Percentiles rank a stretch among this genome's conserved stretches.
phyloP scores from a whole-genome alignment of 1,284 basidiomycete species.

The Rhodotorula glutinis region DNA sequence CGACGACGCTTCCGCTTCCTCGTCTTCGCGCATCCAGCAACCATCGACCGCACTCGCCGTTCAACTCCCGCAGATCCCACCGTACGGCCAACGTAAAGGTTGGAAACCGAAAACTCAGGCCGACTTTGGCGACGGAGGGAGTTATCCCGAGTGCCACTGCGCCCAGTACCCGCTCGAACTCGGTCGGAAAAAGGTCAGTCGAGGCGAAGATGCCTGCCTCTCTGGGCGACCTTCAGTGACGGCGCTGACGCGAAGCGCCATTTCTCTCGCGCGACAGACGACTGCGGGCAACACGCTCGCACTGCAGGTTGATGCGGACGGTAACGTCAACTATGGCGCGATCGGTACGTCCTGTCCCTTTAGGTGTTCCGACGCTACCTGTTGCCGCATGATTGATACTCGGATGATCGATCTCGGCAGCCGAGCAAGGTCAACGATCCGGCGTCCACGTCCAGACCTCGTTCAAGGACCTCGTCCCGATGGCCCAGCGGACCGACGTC shows the following conservation, averaged over 20 bases:
- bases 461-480: conserved; percentile 94
- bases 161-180: conserved; percentile 96
- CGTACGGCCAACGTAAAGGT: conserved; percentile 76
- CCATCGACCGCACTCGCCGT: conserved; percentile 45
- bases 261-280: too few species aligned
- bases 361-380: too few species aligned
- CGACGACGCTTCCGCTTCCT: too few species aligned
- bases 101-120: conserved; percentile 81
- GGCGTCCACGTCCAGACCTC: conserved; percentile 87
- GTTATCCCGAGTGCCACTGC: conserved; percentile 95
- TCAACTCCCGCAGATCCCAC: conserved; percentile 56
- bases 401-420: too few species aligned
- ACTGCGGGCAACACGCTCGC: conserved; percentile 89
- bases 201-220: background rate
- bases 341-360: conserved; percentile 9
- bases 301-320: conserved; percentile 92
- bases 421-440: conserved; percentile 83
- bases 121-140: conserved; percentile 89
- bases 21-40: background rate
- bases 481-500: conserved; percentile 83
- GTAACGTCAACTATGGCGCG: conserved; percentile 86
- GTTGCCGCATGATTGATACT: too few species aligned
- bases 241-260: too few species aligned
- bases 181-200: conserved; percentile 78
- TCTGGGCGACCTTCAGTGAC: background rate